phyloP scores from a whole-genome alignment of 208 protist genomes.

The Crithidia sp. region DNA sequence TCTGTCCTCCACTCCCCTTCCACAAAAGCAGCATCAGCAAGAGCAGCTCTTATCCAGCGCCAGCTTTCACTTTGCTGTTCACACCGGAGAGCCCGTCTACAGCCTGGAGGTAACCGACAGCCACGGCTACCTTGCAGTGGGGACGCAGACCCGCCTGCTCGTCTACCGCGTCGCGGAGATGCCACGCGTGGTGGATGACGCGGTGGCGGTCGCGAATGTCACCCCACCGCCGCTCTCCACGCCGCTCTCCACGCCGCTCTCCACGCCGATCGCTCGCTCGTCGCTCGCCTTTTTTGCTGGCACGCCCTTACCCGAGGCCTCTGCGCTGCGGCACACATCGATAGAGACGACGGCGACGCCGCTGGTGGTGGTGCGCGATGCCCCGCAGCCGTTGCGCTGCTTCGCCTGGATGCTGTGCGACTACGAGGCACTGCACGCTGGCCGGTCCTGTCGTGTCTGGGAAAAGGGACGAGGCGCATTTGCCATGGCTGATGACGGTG shows the following conservation, averaged over 20 bases:
- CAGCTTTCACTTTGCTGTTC: constrained; percentile 24
- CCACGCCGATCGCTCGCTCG: not conserved
- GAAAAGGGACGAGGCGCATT: not conserved
- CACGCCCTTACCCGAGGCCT: not conserved
- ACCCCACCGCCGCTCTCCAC: no score
- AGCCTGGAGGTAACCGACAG: constrained; percentile 27
- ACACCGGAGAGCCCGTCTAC: constrained; percentile 25
- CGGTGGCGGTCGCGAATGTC: not conserved
- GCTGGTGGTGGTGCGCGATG: constrained; percentile 27
- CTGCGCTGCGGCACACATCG: not conserved
- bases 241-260: not conserved
- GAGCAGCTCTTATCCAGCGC: no score
- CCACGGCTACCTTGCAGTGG: constrained; percentile 31
- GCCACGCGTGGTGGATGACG: constrained; percentile 13
- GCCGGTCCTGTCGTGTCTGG: not conserved
- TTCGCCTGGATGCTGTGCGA: constrained; percentile 41
- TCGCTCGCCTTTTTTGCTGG: not conserved
- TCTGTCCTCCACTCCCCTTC: no score
- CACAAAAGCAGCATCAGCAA: no score
- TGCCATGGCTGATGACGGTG: not conserved
- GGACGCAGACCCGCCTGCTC: constrained; percentile 30
- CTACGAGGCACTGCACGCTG: constrained; percentile 18
- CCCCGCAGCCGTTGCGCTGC: constrained; percentile 23
- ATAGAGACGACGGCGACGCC: not conserved
- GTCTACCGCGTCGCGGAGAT: constrained; percentile 33